These are phyloP conservation scores for Xylaria acuta DNA, from an alignment of 495 filamentous ascomycete genomes.

Conservation along the genomic window DNA sequence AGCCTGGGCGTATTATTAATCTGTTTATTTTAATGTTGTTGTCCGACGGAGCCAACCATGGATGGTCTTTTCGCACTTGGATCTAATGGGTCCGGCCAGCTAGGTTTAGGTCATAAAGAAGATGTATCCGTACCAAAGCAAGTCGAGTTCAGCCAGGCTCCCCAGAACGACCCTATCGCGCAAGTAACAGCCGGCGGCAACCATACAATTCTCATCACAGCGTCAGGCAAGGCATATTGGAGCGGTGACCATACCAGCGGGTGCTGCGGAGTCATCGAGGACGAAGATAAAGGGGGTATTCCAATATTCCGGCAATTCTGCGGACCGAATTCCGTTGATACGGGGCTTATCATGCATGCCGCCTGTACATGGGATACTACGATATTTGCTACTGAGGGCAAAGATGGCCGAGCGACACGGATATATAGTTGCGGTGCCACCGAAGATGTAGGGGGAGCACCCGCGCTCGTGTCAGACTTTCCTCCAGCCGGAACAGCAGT, in stretches of 20 bases:
- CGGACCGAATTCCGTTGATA: constrained; percentile 19
- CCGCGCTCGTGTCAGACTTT: constrained; percentile 61
- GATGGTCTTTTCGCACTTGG: constrained; percentile 77
- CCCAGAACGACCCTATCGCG: constrained; percentile 30
- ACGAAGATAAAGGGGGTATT: constrained; percentile 17
- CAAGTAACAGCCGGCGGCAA: constrained; percentile 79
- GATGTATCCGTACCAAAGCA: constrained; percentile 72
- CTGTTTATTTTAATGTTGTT: too few relatives aligned
- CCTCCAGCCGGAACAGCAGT: constrained; percentile 61
- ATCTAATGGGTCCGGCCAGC: constrained; percentile 88
- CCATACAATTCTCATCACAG: constrained; percentile 76
- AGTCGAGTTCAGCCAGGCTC: constrained; percentile 55
- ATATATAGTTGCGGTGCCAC: constrained; percentile 66
- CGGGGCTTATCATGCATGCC: constrained; percentile 37
- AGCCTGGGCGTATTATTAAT: too few relatives aligned
- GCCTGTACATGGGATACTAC: constrained; percentile 82
- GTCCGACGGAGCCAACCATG: constrained; percentile 36
- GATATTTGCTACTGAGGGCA: constrained; percentile 57
- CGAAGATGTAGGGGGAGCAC: background rate
- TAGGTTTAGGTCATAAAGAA: constrained; percentile 76
- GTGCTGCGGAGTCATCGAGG: constrained; percentile 52
- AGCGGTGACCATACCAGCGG: constrained; percentile 66
- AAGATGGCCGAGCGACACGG: constrained; percentile 40
- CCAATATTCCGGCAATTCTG: constrained; percentile 37
- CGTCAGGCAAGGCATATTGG: constrained; percentile 63